Base-by-base conservation (phyloP, 1,284 basidiomycete genomes). In the Malassezia pachydermatis region DNA sequence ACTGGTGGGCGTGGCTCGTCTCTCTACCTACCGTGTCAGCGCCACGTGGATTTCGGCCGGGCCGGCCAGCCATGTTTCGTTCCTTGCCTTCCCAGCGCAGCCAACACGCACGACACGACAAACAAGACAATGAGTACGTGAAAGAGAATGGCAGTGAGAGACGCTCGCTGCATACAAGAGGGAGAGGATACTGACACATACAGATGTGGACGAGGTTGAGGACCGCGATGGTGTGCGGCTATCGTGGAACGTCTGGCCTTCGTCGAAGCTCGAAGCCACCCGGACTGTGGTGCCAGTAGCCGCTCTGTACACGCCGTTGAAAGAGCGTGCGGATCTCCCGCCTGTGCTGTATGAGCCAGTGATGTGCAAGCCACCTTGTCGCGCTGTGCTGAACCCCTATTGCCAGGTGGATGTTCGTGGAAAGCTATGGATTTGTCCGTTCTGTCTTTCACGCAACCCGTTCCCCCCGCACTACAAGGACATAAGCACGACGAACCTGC, bases 401-500 rank as follows among this genome's bases (percentile, higher is more conserved):
- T 95, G 89, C 74, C 92, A 96, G 78, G 90, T 98, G 72, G 92
- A 98, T 75, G 87, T 96, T 53, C 82, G 94, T 62, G 90, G 87
- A 59, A 98, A 96, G 76, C 81, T 98, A 48, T 98, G 92, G 92
- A 96, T 98, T 66, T 98, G 92, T 72, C 92, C 92, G 3, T 98
- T 98, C 77, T 98, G 92, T 76, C 78, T 96, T 49, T 84, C 87
- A 45, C 83, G 92, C 55, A 98, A 96, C 73, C 83, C 90, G 2
- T 96, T 98, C 76, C 92, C 92, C 7, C 88, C 89, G 0, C 92
- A 98, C 75, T 98, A 98, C 79, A 94, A 95, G 76, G 92, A 98
- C 74, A 94, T 98, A 63, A 89, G 88, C 53, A 87, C 85, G 75
- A 92, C 87, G 58, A 96, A 96, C 74, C 79, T 96, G 20, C 92